Evolutionary conservation across 2,329 filamentous ascomycete genomes (phyloP).

Genomic region (Penicillium vulpinum): DNA sequence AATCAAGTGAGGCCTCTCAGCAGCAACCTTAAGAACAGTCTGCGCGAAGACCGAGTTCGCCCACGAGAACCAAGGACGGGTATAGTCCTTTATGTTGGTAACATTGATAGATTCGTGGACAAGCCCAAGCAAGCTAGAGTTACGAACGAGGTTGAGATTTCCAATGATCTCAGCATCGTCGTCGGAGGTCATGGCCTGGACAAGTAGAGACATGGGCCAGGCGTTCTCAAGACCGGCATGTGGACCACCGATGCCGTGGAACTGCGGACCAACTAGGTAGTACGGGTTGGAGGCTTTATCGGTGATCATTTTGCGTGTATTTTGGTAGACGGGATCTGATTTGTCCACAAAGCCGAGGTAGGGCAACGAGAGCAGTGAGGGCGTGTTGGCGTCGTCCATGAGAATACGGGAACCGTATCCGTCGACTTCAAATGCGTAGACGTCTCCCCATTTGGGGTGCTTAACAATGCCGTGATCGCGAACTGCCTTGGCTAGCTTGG

Average conservation of each 20-base stretch:
- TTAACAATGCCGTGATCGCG: slow-evolving; percentile 75
- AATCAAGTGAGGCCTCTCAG: slow-evolving; percentile 82
- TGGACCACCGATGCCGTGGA: slow-evolving; percentile 84
- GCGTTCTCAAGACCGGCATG: slow-evolving; percentile 81
- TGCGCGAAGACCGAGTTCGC: slow-evolving; percentile 95
- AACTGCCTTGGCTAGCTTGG: slow-evolving; percentile 71
- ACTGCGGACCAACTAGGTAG: slow-evolving; percentile 72
- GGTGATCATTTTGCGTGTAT: slow-evolving; percentile 82
- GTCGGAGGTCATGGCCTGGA: slow-evolving; percentile 86
- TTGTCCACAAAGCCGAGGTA: slow-evolving; percentile 58
- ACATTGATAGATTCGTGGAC: slow-evolving; percentile 94
- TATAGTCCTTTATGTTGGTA: slow-evolving; percentile 68
- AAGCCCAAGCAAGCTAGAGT: slow-evolving; percentile 73
- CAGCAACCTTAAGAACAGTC: slow-evolving; percentile 85
- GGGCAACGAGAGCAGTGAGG: slow-evolving; percentile 61
- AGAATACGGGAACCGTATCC: slow-evolving; percentile 62
- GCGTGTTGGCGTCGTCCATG: slow-evolving; percentile 68
- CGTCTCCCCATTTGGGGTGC: slow-evolving; percentile 54
- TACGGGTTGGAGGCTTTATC: slow-evolving; percentile 81
- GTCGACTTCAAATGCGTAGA: slow-evolving; percentile 66
- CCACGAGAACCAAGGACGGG: slow-evolving; percentile 95
- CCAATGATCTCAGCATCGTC: slow-evolving; percentile 76
- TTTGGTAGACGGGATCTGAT: slow-evolving; percentile 73
- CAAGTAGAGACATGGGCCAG: slow-evolving; percentile 93
- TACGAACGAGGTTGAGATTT: slow-evolving; percentile 72